Evolutionary conservation across 352 stramenopile species (phyloP).

Genomic region (Phytophthora sojae): DNA sequence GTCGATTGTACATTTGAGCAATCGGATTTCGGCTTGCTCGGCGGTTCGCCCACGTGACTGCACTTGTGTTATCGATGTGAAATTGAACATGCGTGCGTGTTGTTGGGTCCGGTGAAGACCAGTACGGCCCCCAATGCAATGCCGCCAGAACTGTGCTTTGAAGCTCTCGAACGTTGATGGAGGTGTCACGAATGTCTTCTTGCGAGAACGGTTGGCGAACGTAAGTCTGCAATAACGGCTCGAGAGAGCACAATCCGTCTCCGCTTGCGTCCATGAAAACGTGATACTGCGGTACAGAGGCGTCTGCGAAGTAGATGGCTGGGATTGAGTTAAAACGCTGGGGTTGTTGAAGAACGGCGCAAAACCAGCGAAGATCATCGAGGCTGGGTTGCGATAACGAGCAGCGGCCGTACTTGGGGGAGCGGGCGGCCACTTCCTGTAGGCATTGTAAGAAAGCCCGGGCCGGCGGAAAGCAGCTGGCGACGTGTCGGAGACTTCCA

Average conservation of each 20-base stretch:
- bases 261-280: conserved; percentile 20
- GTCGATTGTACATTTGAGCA: conserved; percentile 18
- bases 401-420: not conserved
- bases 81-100: conserved; percentile 2
- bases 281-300: not conserved
- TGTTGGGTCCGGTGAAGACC: not conserved
- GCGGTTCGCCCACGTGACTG: conserved; percentile 1
- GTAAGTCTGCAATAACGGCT: not conserved
- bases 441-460: not conserved
- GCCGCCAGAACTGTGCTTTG: conserved; percentile 7
- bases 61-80: conserved; percentile 16
- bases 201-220: conserved; percentile 2
- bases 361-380: conserved; percentile 14
- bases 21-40: conserved; percentile 5
- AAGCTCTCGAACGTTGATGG: conserved; percentile 13
- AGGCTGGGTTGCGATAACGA: not conserved
- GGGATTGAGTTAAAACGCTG: conserved; percentile 10
- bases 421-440: not conserved
- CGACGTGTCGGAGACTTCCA: conserved; percentile 3
- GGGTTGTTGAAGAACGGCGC: not conserved
- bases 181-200: not conserved
- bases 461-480: not conserved
- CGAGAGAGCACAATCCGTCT: conserved; percentile 8
- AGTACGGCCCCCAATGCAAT: conserved; percentile 5
- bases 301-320: not conserved